Base-by-base conservation (phyloP, 352 stramenopile species). In the Phytophthora syringae region DNA sequence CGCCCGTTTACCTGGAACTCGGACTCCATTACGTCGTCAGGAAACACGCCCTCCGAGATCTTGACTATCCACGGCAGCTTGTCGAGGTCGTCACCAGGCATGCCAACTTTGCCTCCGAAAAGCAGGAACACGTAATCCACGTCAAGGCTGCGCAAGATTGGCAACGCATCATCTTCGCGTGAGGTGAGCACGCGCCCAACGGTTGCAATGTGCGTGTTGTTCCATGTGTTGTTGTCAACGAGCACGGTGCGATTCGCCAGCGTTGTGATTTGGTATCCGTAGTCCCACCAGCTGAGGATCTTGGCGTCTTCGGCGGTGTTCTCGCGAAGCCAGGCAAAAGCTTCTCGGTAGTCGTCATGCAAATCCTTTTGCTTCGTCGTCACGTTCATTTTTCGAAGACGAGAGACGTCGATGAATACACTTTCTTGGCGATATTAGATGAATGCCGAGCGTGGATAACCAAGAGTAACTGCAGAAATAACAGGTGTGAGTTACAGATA, bases 161-260 rank as follows among this genome's bases (percentile, higher is more conserved):
- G 82, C 21, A 79, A 60, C 2, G 88, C 88, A 11, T 85, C 78
- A 0, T 89, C 83, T 66, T 96, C 88, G 24, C 73, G 74, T 7
- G 81, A 91, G 3, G 67, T 72, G 34, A 96, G 72, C 32, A 90
- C 89, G 10, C 94, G 86, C 1, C 94, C 95, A 12, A 98, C 89
- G 0, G 94, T 98, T 32, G 95, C 95, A 67, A 98, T 98, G 72
- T 98, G 95, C 32, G 93, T 98, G 70, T 98, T 98, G 74, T 98
- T 98, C 95, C 95, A 98, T 50, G 95, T 98, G 64, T 98, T 98
- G 77, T 98, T 98, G 77, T 98, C 95, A 2, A 98, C 95, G 40
- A 94, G 68, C 22, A 94, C 83, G 0, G 86, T 96, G 42, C 88
- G 88, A 57, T 96, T 96, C 10, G 88, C 84, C 12, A 94, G 64